Conservation (phyloP, 1,284 basidiomycete genomes). For the Xanthoconium separans region DNA sequence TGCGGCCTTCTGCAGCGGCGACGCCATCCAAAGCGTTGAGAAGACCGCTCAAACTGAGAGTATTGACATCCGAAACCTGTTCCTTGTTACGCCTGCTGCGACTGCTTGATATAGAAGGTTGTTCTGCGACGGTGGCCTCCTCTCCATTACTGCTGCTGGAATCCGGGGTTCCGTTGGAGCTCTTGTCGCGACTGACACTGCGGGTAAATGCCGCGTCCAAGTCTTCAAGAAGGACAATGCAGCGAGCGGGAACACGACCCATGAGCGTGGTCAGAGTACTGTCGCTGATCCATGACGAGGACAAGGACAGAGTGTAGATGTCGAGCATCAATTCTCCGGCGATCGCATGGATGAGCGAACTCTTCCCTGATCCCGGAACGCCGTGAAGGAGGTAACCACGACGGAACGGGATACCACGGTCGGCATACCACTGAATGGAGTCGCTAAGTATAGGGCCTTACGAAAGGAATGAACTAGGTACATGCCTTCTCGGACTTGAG, state of each 20-base stretch:
- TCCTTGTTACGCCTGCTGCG: slow-evolving; percentile 53
- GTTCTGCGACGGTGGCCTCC: slow-evolving; percentile 34
- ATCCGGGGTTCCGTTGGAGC: slow-evolving; percentile 44
- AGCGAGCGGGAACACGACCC: slow-evolving; percentile 78
- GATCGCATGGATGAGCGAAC: slow-evolving; percentile 79
- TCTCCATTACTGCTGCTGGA: slow-evolving; percentile 38
- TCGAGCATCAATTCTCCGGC: slow-evolving; percentile 80
- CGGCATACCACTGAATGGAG: slow-evolving; percentile 56
- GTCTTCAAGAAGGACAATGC: slow-evolving; percentile 82
- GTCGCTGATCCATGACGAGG: slow-evolving; percentile 78
- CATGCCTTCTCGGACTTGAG: slow-evolving; percentile 72
- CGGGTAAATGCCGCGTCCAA: slow-evolving; percentile 81
- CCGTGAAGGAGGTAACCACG: slow-evolving; percentile 83
- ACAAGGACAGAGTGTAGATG: slow-evolving; percentile 76
- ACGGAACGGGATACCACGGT: slow-evolving; percentile 78
- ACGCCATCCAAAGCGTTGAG: slow-evolving; percentile 85
- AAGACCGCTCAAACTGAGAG: slow-evolving; percentile 75
- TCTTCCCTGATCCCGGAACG: slow-evolving; percentile 79
- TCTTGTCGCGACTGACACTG: slow-evolving; percentile 60
- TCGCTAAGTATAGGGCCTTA: background rate
- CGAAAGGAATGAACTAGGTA: background rate
- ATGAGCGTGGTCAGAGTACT: slow-evolving; percentile 74
- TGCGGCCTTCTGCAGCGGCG: slow-evolving; percentile 79
- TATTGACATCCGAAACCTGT: slow-evolving; percentile 72
- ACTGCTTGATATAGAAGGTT: slow-evolving; percentile 32